phyloP scores from a whole-genome alignment of 1,284 basidiomycete genomes.

The Rhodotorula sp. region DNA sequence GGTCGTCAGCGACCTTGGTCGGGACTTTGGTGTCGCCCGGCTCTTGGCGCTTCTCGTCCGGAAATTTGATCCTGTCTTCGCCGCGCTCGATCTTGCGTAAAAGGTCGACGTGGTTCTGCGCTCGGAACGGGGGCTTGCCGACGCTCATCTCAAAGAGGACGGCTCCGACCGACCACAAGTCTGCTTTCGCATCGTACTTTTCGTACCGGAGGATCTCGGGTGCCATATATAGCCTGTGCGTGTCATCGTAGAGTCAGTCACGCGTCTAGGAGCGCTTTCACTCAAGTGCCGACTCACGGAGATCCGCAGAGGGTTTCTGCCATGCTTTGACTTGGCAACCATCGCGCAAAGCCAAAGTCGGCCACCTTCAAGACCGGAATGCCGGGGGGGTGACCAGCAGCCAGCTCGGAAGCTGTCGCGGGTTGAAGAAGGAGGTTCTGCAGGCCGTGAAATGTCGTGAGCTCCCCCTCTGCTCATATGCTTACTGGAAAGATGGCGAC shows the following conservation, averaged over 20 bases:
- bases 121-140: slow-evolving; percentile 89
- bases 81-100: slow-evolving; percentile 88
- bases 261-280: not conserved
- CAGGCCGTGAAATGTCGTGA: slow-evolving; percentile 1
- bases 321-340: slow-evolving; percentile 84
- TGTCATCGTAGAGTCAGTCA: not conserved
- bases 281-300: slow-evolving; percentile 62
- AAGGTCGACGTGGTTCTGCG: slow-evolving; percentile 93
- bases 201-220: slow-evolving; percentile 96
- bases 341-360: slow-evolving; percentile 96
- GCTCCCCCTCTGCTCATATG: no score
- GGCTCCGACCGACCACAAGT: slow-evolving; percentile 96
- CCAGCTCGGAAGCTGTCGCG: slow-evolving; percentile 71
- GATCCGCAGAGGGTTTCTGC: slow-evolving; percentile 98
- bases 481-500: slow-evolving; percentile 20
- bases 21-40: slow-evolving; percentile 30
- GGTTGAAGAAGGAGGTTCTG: slow-evolving; percentile 88
- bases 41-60: slow-evolving; percentile 63
- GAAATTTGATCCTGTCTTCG: slow-evolving; percentile 73
- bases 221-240: slow-evolving; percentile 89
- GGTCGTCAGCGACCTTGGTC: slow-evolving; percentile 65
- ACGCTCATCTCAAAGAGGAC: slow-evolving; percentile 95
- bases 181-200: slow-evolving; percentile 96
- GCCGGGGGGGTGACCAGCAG: slow-evolving; percentile 81
- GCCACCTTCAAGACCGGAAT: slow-evolving; percentile 94